Base-by-base conservation (phyloP, 2,329 filamentous ascomycete genomes). In the Zymoseptoria crescenta region DNA sequence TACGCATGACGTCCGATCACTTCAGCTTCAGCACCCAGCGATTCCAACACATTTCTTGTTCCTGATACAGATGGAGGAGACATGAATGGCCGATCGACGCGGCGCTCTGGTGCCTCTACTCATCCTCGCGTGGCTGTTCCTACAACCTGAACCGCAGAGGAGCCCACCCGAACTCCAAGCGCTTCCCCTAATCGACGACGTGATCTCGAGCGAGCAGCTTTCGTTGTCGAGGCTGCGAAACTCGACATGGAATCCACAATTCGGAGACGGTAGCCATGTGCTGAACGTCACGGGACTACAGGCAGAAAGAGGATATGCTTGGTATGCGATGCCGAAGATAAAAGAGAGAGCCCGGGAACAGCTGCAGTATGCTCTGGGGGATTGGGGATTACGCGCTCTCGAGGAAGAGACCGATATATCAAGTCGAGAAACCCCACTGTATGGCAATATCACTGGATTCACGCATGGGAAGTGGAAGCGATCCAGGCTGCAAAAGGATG, bases 361-460 rank as follows among this genome's bases (percentile, higher is more conserved):
- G 63, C 70, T 80, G 20, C 68, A 68, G 54, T 69, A 73, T 56
- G 67, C 75, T 48, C 64, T 79, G 24, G 75, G 76, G 20, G 71
- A 74, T 20, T 66, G 67, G 56, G 66, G 65, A 9, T 56, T 60
- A 45, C 68, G 65, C 24, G 66, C 64, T 19, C 62, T 72, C 10
- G 65, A 72, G 27, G 71, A 75, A 2, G 73, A 75, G 2, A 71
- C 77, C 41, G 75, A 76, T 13, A 67, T 63, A 2, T 56, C 60
- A 9, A 62, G 68, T 55, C 27, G 51, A 19, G 73, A 77, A 6
- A 74, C 87, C 56, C 79, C 82, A 1, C 77, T 87, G n/a, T 96
- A 92, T 80, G 82, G 82, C 69, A 93, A 95, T 70, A 82, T 88
- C 5, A 91, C 89, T 1, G 89, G 91, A 4, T 85, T 85, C 30